Conservation (phyloP, 2,329 filamentous ascomycete species). For the Gliomastix tumulicola region DNA sequence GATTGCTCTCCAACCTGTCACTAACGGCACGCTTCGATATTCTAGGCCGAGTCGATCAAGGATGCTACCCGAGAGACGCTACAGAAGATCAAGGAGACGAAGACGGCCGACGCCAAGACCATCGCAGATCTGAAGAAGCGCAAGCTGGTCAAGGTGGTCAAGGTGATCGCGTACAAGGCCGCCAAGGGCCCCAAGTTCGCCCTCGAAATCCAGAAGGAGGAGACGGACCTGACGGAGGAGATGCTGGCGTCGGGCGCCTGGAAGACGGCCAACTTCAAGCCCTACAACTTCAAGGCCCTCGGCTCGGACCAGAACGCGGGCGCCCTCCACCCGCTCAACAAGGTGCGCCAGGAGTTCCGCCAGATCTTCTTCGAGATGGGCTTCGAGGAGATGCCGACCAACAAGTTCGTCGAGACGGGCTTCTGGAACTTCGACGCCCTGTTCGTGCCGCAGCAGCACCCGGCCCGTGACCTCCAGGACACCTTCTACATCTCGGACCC, state of each 20-base stretch:
- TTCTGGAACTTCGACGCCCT: slow-evolving; percentile 99
- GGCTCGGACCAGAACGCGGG: slow-evolving; percentile 56
- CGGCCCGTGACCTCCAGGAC: slow-evolving; percentile 93
- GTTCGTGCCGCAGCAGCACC: slow-evolving; percentile 96
- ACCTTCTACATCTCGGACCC: slow-evolving; percentile 98
- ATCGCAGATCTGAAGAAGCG: slow-evolving; percentile 83
- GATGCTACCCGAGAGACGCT: slow-evolving; percentile 76
- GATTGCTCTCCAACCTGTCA: too few species aligned
- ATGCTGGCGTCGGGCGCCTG: slow-evolving; percentile 85
- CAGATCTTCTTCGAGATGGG: slow-evolving; percentile 99
- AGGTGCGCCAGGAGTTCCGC: slow-evolving; percentile 91
- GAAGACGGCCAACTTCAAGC: slow-evolving; percentile 90
- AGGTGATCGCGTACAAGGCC: slow-evolving; percentile 79
- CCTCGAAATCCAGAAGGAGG: slow-evolving; percentile 81
- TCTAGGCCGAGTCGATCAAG: slow-evolving; percentile 62
- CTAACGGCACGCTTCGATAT: too few species aligned
- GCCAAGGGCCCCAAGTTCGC: slow-evolving; percentile 84
- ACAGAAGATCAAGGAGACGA: slow-evolving; percentile 61
- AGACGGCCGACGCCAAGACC: slow-evolving; percentile 67
- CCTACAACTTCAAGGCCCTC: slow-evolving; percentile 67
- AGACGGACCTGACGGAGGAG: slow-evolving; percentile 90
- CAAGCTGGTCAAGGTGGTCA: slow-evolving; percentile 78
- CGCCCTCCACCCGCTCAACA: slow-evolving; percentile 69
- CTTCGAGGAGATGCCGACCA: slow-evolving; percentile 96
- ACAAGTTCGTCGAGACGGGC: slow-evolving; percentile 87